Evolutionary conservation across 345 rosid species (phyloP), one percentile per base, ranked within the genome.

Genomic region (Hirschfeldia incana): DNA sequence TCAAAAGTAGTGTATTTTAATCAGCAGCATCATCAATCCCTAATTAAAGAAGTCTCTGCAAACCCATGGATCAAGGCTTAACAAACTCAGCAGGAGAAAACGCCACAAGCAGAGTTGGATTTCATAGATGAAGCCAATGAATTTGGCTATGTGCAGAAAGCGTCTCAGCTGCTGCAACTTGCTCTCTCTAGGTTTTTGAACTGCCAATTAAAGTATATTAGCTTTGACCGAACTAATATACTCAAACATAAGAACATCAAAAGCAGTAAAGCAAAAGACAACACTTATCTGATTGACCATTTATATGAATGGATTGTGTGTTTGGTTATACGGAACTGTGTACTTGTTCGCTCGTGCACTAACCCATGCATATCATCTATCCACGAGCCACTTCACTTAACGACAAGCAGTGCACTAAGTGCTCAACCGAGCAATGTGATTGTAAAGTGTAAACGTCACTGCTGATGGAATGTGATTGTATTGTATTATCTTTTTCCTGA

Each of bases 171-270:
- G 92, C 97, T 1, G 89, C 92, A 15, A 92, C 88, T 80, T 91
- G 94, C 77, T 94, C 98, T 94, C 98, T 82, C 97, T 86, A 2
- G 97, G 97, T 81, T 85, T 92, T 36, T 77, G 85, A 64, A 94
- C 98, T 92, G 86, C 67, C 6, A 46, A 46, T 42, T 42, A 42
- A 42, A 42, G 13, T 10, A 42, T 11, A 42, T 42, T 42, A 42
- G 49, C 49, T 4, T 42, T 42, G 49, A 42, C 49, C 49, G 9
- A 42, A 3, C 49, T 42, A 42, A 42, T 42, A 42, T 10, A 42
- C 49, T 10, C 49, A 42, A 42, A 42, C 49, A 42, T 13, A 42
- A 42, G 49, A 42, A 11, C 49, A 42, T 42, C 49, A 42, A 42
- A 42, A 42, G 13, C 49, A 42, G 49, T 42, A 42, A 42, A 42